A percentile compares a stretch with the other conserved stretches of the same genome.
phyloP scores from a whole-genome alignment of 495 filamentous ascomycete species.

The Talaromyces borbonicus region DNA sequence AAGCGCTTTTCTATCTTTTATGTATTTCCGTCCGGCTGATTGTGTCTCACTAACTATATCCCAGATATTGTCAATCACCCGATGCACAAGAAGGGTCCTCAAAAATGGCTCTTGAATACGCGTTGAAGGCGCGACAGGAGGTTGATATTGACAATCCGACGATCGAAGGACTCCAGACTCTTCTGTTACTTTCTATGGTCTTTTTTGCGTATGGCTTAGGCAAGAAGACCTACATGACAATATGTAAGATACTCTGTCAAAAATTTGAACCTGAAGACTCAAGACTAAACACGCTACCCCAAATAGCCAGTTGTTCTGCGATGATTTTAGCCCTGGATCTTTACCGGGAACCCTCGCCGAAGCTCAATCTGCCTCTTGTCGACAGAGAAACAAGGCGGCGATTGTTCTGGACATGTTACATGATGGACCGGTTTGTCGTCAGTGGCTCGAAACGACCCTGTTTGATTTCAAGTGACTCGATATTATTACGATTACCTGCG shows the following conservation, averaged over 20 bases:
- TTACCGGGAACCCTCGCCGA: slow-evolving; percentile 56
- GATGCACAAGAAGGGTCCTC: slow-evolving; percentile 50
- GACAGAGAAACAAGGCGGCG: slow-evolving; percentile 66
- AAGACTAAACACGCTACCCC: slow-evolving; percentile 7
- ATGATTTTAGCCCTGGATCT: slow-evolving; percentile 74
- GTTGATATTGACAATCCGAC: slow-evolving; percentile 72
- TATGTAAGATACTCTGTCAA: slow-evolving; percentile 46
- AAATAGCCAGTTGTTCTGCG: slow-evolving; percentile 60
- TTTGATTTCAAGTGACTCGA: slow-evolving; percentile 63
- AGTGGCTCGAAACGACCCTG: slow-evolving; percentile 72
- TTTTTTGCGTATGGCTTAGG: slow-evolving; percentile 69
- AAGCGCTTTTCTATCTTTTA: slow-evolving; percentile 7
- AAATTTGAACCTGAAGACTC: background rate
- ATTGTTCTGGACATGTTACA: slow-evolving; percentile 77
- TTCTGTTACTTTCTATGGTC: slow-evolving; percentile 65
- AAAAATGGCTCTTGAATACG: slow-evolving; percentile 54
- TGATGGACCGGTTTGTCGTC: slow-evolving; percentile 69
- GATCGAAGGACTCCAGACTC: slow-evolving; percentile 62
- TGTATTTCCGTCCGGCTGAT: background rate
- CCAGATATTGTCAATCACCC: slow-evolving; percentile 54
- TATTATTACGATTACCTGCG: slow-evolving; percentile 61
- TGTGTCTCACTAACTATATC: slow-evolving; percentile 9
- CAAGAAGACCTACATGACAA: slow-evolving; percentile 76
- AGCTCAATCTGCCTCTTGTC: slow-evolving; percentile 41
- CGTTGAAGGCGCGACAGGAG: slow-evolving; percentile 51